Evolutionary conservation across 345 rosid species (phyloP), one percentile per base, ranked within the genome.

Genomic region (Nasturtium officinale): DNA sequence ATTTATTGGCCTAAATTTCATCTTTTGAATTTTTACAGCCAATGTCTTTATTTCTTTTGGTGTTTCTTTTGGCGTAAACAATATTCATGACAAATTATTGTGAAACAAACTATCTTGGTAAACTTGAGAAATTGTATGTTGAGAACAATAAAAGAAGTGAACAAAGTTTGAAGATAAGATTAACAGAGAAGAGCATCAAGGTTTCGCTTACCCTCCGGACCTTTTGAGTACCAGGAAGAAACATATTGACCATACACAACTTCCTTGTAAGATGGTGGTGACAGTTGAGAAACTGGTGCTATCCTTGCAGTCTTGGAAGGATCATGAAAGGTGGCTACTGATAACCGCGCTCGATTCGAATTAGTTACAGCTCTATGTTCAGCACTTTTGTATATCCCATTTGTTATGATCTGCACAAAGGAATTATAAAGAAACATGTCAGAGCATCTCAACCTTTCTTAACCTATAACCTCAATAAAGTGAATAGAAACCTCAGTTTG

Each of bases 251-350:
- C 94, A 65, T 90, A 89, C 32, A 71, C 70, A 68, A 87, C 87
- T 7, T 80, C 84, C 33, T 72, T 77, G 64, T 89, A 89, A 33
- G 53, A 64, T 5, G 81, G 73, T 67, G 80, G 86, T 17, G 85
- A 80, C 30, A 79, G 71, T 50, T 76, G 82, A 42, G 80, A 26
- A 69, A 83, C 82, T 4, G 98, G 97, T 53, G 86, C 83, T 76
- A 93, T 79, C 60, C 45, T 83, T 51, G 42, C 77, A 0, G 82
- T 73, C 89, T 88, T 87, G 23, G 89, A 81, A 7, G 97, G 98
- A 73, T 90, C 98, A 66, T 94, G 98, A 78, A 94, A 94, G 29
- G 91, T 81, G 0, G 96, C 94, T 3, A 94, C 82, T 9, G 98
- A 93, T 61, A 93, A 85, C 9, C 96, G 80, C 0, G 90, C 82